Evolutionary conservation across 345 rosid species (phyloP).

Genomic region (Rhizophora mangle): DNA sequence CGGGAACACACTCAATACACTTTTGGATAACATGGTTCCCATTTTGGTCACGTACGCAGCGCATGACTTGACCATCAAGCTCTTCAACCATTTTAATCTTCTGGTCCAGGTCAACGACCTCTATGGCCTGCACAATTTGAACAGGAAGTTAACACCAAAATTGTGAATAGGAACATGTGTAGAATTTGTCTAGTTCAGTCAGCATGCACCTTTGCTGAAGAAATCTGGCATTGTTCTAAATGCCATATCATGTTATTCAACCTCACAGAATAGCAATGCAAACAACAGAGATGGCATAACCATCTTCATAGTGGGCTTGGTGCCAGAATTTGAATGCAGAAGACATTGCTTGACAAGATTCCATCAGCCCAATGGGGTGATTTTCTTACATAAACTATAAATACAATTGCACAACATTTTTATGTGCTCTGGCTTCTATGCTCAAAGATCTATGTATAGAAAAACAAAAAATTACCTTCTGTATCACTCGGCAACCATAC

Average conservation of each 20-base stretch:
- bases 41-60: conserved; percentile 94
- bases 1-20: conserved; percentile 94
- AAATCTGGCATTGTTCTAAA: background rate
- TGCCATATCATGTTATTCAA: background rate
- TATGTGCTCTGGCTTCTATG: background rate
- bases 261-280: background rate
- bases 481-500: conserved; percentile 98
- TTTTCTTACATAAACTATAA: background rate
- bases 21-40: conserved; percentile 98
- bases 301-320: background rate
- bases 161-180: background rate
- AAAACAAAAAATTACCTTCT: conserved; percentile 51
- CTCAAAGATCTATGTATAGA: background rate
- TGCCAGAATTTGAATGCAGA: background rate
- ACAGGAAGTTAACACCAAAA: background rate
- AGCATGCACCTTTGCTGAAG: background rate
- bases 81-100: conserved; percentile 82
- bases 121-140: conserved; percentile 59
- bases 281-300: background rate
- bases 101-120: conserved; percentile 90
- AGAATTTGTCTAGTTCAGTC: background rate
- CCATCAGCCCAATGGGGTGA: background rate
- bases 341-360: background rate
- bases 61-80: conserved; percentile 91
- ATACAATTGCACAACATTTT: background rate